Conservation (phyloP, 1,139 yeast genomes). For the Lodderomyces margitis region DNA sequence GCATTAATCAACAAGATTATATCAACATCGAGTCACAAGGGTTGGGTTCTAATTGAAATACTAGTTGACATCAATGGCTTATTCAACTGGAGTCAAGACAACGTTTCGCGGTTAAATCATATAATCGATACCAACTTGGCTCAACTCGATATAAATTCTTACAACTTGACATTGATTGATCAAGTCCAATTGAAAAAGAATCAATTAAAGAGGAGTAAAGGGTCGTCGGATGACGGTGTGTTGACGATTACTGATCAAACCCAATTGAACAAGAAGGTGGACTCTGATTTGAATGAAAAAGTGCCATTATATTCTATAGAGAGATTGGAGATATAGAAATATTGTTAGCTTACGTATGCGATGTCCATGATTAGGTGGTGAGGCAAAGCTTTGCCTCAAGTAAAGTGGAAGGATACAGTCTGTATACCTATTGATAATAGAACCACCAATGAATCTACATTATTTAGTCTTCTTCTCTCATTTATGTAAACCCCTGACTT, state of each 20-base stretch:
- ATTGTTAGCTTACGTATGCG: no score
- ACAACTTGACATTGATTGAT: conserved; percentile 54
- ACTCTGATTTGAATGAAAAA: conserved; percentile 34
- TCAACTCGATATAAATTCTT: conserved; percentile 49
- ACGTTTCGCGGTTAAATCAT: conserved; percentile 43
- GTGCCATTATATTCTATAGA: conserved; percentile 55
- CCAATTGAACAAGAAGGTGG: conserved; percentile 26
- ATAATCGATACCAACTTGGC: conserved; percentile 50
- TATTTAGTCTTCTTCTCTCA: no score
- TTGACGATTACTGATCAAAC: conserved; percentile 33
- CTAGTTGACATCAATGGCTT: conserved; percentile 74
- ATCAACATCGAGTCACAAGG: conserved; percentile 29
- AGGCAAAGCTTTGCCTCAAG: no score
- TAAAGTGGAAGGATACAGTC: no score
- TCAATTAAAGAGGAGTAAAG: conserved; percentile 19
- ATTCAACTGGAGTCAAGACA: conserved; percentile 54
- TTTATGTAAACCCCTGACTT: no score
- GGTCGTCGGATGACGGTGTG: conserved; percentile 26
- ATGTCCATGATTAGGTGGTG: no score
- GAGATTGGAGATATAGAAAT: conserved; percentile 38
- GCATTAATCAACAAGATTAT: conserved; percentile 27
- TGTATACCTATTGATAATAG: no score
- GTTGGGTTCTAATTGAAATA: conserved; percentile 60
- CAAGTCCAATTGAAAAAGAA: conserved; percentile 38
- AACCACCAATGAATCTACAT: no score